Conservation (phyloP, 1,139 yeast genomes). For the Geotrichum citri-aurantii region DNA sequence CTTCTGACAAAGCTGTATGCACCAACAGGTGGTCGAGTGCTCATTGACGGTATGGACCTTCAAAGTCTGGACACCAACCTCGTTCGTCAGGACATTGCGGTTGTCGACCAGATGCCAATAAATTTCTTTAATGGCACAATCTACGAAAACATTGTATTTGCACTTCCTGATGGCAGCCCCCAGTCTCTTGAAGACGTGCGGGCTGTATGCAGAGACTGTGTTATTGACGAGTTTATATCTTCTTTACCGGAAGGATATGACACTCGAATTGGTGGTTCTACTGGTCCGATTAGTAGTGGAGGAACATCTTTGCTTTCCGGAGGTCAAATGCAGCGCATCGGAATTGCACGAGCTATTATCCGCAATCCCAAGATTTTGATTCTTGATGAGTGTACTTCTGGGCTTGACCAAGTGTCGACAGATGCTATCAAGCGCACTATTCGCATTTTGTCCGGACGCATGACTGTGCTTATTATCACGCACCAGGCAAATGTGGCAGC, state of each 20-base stretch:
- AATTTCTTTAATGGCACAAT: conserved; percentile 67
- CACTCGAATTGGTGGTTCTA: conserved; percentile 45
- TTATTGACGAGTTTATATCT: conserved; percentile 35
- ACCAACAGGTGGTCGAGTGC: conserved; percentile 52
- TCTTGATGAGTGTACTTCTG: conserved; percentile 71
- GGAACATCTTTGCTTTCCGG: conserved; percentile 51
- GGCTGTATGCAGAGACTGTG: conserved; percentile 29
- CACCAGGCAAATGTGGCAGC: conserved; percentile 74
- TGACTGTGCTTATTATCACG: conserved; percentile 78
- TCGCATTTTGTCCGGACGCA: conserved; percentile 51
- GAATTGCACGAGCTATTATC: conserved; percentile 72
- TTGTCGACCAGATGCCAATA: conserved; percentile 82
- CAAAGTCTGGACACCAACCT: conserved; percentile 53
- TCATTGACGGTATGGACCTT: conserved; percentile 58
- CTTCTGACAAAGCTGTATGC: conserved; percentile 59
- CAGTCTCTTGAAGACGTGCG: conserved; percentile 37
- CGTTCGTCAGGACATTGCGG: conserved; percentile 61
- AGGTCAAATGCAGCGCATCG: conserved; percentile 84
- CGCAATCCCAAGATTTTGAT: conserved; percentile 55
- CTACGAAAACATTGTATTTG: conserved; percentile 69
- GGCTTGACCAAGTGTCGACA: conserved; percentile 59
- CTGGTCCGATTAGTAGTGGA: conserved; percentile 25
- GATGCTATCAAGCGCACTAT: conserved; percentile 31
- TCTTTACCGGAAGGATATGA: conserved; percentile 37
- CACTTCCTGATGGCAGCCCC: conserved; percentile 20